Percentiles rank a stretch among this genome's conserved stretches.
phyloP scores from a whole-genome alignment of 2,329 filamentous ascomycete genomes.

The Fusarium sacchari region DNA sequence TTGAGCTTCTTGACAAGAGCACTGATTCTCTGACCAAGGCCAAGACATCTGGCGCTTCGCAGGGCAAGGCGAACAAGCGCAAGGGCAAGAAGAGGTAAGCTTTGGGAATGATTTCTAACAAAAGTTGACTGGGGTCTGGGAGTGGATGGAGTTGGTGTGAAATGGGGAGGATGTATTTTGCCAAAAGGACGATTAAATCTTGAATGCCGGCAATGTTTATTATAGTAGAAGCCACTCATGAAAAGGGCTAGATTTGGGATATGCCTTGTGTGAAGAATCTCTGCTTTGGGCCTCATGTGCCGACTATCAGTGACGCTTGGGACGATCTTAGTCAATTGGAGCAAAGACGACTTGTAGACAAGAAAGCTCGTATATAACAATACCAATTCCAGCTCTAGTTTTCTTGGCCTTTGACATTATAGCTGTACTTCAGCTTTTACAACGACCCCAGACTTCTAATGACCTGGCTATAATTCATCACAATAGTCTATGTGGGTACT shows the following conservation, averaged over 20 bases:
- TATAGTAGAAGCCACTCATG: slow-evolving; percentile 19
- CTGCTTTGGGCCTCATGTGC: background rate
- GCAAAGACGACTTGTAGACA: background rate
- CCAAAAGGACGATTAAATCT: slow-evolving; percentile 5
- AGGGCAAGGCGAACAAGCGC: slow-evolving; percentile 61
- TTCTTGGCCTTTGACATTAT: background rate
- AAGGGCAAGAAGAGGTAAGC: slow-evolving; percentile 65
- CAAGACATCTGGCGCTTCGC: slow-evolving; percentile 61
- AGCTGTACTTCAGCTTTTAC: background rate
- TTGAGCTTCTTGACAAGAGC: slow-evolving; percentile 71
- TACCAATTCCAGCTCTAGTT: background rate
- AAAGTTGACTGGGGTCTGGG: background rate
- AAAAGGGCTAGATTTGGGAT: slow-evolving; percentile 8
- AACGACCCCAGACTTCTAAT: background rate
- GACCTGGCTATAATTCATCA: background rate
- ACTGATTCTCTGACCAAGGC: slow-evolving; percentile 63
- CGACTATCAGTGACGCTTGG: background rate
- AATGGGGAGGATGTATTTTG: slow-evolving; percentile 9
- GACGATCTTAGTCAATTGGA: background rate
- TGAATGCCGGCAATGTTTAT: slow-evolving; percentile 1
- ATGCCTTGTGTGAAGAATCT: background rate
- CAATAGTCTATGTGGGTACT: background rate
- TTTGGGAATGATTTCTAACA: background rate
- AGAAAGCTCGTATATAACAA: background rate
- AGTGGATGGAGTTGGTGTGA: slow-evolving; percentile 9